These are phyloP conservation scores for Trichoderma polysporum DNA, from an alignment of 2,329 filamentous ascomycete species.

Conservation along the genomic window DNA sequence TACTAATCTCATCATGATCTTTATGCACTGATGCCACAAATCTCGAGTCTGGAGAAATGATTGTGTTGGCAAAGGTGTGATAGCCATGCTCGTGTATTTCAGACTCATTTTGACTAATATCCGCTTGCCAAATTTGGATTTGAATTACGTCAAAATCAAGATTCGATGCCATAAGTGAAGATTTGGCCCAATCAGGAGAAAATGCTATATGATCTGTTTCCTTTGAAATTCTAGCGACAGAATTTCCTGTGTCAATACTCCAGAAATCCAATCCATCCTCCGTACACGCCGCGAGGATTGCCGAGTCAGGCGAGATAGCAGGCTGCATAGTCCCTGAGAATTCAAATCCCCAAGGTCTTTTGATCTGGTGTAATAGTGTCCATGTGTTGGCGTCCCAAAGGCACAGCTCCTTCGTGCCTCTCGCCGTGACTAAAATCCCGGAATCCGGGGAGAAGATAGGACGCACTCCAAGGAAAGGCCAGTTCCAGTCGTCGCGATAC, in stretches of 20 bases:
- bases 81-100: not conserved
- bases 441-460: too few relatives aligned
- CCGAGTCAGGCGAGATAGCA: not conserved
- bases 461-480: too few relatives aligned
- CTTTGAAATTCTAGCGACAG: accelerated
- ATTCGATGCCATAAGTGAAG: not conserved
- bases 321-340: too few relatives aligned
- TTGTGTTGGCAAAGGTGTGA: too few relatives aligned
- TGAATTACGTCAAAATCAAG: too few relatives aligned
- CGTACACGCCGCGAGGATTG: not conserved
- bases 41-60: not conserved
- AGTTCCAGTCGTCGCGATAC: too few relatives aligned
- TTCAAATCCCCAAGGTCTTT: too few relatives aligned
- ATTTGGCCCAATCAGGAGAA: not conserved
- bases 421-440: too few relatives aligned
- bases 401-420: too few relatives aligned
- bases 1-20: accelerated
- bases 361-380: too few relatives aligned
- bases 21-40: not conserved
- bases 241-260: not conserved
- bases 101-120: too few relatives aligned
- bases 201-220: accelerated
- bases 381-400: too few relatives aligned
- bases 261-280: not conserved
- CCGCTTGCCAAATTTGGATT: not conserved